These are phyloP conservation scores for Goffeauzyma gilvescens DNA, from an alignment of 768 basidiomycete species.

Conservation along the genomic window DNA sequence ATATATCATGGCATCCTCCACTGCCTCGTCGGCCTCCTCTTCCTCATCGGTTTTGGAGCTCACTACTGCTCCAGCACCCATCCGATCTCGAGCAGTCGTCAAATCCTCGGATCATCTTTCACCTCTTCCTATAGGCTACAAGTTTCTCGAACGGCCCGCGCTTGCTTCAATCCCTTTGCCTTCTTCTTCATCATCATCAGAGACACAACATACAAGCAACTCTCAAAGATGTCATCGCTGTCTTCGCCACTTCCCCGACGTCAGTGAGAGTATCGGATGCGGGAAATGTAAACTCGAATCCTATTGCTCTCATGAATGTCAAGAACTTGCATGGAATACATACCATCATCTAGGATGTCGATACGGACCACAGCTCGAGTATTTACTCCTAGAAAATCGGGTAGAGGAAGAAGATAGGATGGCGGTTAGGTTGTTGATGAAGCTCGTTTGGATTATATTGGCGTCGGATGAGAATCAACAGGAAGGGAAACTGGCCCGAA, in stretches of 20 bases:
- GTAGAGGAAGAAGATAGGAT: conserved; percentile 1
- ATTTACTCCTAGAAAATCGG: not conserved
- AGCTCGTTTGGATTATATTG: conserved; percentile 1
- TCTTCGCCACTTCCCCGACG: not conserved
- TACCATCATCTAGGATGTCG: conserved; percentile 6
- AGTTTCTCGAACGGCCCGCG: too few species aligned
- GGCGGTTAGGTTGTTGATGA: not conserved
- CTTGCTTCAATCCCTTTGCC: too few species aligned
- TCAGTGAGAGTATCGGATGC: not conserved
- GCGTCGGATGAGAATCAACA: not conserved
- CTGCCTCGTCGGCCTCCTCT: too few species aligned
- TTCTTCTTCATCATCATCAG: too few species aligned
- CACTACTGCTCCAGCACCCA: too few species aligned
- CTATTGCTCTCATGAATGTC: conserved; percentile 3
- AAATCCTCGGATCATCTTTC: too few species aligned
- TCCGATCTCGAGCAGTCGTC: too few species aligned
- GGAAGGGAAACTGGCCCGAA: too few species aligned
- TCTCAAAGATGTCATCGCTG: not conserved
- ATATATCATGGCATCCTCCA: too few species aligned
- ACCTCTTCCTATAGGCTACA: too few species aligned
- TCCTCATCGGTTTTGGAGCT: too few species aligned
- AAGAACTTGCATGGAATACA: conserved; percentile 3
- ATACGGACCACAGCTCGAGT: conserved; percentile 2
- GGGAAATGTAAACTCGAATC: not conserved
- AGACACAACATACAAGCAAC: too few species aligned